Evolutionary conservation across 805 yeast species (phyloP).

Genomic region (Kluyveromyces wickerhamii): DNA sequence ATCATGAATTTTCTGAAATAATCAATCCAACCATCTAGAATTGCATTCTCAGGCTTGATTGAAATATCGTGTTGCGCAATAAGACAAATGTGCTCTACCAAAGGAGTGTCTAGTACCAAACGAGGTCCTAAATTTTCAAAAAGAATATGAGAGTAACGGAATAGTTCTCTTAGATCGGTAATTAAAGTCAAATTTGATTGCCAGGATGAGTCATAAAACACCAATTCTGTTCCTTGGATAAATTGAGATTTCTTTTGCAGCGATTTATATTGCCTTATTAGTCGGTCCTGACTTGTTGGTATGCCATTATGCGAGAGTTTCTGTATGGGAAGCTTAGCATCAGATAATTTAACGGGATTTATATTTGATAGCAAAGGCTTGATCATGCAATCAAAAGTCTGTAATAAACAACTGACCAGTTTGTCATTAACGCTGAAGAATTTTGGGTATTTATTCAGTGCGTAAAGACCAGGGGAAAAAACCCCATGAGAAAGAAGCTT

Average conservation of each 20-base stretch:
- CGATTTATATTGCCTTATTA: background rate
- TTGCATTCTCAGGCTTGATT: conserved; percentile 7
- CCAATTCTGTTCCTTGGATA: conserved; percentile 8
- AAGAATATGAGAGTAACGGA: conserved; percentile 40
- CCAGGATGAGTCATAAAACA: conserved; percentile 49
- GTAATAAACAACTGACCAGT: conserved; percentile 38
- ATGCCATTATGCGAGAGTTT: conserved; percentile 4
- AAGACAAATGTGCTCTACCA: conserved; percentile 54
- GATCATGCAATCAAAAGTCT: conserved; percentile 43
- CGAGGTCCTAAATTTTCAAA: conserved; percentile 49
- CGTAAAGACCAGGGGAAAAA: conserved; percentile 50
- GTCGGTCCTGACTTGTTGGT: conserved; percentile 2
- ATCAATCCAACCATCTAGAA: conserved; percentile 42
- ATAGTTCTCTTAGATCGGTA: conserved; percentile 36
- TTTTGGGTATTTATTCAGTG: conserved; percentile 55
- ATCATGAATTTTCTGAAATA: conserved; percentile 58
- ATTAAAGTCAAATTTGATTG: conserved; percentile 32
- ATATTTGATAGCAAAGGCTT: conserved; percentile 37
- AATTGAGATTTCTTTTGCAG: background rate
- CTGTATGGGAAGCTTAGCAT: background rate
- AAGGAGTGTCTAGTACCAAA: conserved; percentile 38
- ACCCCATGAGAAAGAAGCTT: conserved; percentile 52
- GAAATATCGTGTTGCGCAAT: conserved; percentile 40
- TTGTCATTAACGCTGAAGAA: conserved; percentile 47
- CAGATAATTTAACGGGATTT: background rate